These are phyloP conservation scores for Parietichytrium sp. DNA, from an alignment of 108 stramenopile species.

Conservation along the genomic window DNA sequence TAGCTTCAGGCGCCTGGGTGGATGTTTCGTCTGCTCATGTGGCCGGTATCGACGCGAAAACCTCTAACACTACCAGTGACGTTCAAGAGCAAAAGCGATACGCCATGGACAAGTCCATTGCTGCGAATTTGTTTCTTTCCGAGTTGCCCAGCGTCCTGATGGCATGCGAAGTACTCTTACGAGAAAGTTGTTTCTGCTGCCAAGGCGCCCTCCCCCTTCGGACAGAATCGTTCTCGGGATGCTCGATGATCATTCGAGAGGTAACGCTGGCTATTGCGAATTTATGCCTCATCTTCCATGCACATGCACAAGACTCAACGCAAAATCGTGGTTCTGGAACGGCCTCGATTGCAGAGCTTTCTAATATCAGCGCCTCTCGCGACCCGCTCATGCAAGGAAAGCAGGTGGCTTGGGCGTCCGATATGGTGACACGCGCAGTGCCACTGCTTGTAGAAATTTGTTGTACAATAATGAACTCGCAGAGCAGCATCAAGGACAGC, in stretches of 20 bases:
- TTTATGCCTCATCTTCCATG: background rate
- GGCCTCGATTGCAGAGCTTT: too few species aligned
- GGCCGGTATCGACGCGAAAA: background rate
- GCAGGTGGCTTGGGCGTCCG: background rate
- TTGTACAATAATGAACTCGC: background rate
- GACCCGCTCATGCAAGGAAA: too few species aligned
- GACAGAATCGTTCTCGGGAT: background rate
- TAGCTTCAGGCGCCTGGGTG: conserved; percentile 6
- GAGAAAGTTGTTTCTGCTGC: background rate
- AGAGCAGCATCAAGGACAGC: background rate
- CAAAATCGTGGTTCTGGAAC: background rate
- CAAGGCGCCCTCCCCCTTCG: too few species aligned
- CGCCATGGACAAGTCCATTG: background rate
- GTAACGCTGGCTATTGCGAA: background rate
- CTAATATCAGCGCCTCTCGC: too few species aligned
- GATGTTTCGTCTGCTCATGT: background rate
- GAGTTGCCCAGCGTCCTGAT: background rate
- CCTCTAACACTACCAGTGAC: background rate
- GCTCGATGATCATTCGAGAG: background rate
- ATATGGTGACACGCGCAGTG: background rate
- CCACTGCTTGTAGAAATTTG: background rate
- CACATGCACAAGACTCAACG: background rate
- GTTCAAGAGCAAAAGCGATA: background rate
- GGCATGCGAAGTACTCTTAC: background rate
- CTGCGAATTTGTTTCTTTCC: conserved; percentile 8